These are phyloP conservation scores for Psilocybe subaeruginosa DNA, from an alignment of 768 basidiomycete genomes.

Conservation along the genomic window DNA sequence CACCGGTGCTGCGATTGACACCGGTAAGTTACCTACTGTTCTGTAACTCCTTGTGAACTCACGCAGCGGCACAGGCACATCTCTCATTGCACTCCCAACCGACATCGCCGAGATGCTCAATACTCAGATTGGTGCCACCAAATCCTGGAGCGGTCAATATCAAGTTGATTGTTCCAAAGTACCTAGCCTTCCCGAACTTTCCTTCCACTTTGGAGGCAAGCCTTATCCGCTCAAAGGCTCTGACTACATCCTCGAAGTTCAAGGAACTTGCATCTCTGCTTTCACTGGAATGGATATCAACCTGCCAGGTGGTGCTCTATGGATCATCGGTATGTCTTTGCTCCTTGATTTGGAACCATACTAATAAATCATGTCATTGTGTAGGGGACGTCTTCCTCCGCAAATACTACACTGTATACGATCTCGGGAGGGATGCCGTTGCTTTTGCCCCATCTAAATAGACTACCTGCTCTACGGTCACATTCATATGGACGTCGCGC, in stretches of 20 bases:
- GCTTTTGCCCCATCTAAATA: conserved; percentile 66
- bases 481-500: background rate
- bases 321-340: conserved; percentile 77
- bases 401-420: conserved; percentile 91
- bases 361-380: background rate
- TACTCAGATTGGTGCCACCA: conserved; percentile 90
- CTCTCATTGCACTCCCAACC: conserved; percentile 89
- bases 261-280: conserved; percentile 91
- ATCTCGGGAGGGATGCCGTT: conserved; percentile 75
- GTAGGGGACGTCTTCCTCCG: conserved; percentile 89
- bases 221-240: conserved; percentile 76
- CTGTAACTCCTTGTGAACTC: conserved; percentile 7
- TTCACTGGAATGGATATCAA: conserved; percentile 94
- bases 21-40: conserved; percentile 46
- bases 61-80: conserved; percentile 64
- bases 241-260: conserved; percentile 90
- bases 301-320: conserved; percentile 75
- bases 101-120: conserved; percentile 99
- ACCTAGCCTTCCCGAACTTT: conserved; percentile 79
- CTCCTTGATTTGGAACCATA: background rate
- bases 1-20: conserved; percentile 93
- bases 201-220: conserved; percentile 83
- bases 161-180: conserved; percentile 88
- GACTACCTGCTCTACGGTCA: background rate
- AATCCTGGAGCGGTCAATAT: conserved; percentile 96